Percentiles rank a stretch among this genome's conserved stretches.
These are phyloP conservation scores for Auxenochlorella pyrenoidosa DNA, from an alignment of 139 green algal species.

Conservation along the genomic window DNA sequence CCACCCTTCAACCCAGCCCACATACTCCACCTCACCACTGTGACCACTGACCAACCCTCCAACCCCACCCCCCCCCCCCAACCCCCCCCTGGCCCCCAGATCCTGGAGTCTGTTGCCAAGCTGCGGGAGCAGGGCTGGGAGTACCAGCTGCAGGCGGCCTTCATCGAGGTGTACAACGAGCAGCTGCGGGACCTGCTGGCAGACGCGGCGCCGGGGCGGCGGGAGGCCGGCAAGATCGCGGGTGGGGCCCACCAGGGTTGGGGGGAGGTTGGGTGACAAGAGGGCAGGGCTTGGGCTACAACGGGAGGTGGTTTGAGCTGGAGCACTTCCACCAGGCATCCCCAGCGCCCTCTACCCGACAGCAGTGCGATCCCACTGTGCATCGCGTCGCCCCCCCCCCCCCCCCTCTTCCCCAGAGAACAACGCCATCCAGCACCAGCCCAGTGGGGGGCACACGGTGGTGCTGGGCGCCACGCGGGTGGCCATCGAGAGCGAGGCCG, in stretches of 20 bases:
- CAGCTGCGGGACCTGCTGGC: slow-evolving; percentile 88
- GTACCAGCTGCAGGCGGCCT: slow-evolving; percentile 89
- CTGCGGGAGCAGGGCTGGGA: slow-evolving; percentile 81
- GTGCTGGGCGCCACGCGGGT: slow-evolving; percentile 66
- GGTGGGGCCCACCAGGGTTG: background rate
- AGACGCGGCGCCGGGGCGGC: slow-evolving; percentile 37
- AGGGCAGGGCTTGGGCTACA: too few species aligned
- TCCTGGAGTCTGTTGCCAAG: slow-evolving; percentile 67
- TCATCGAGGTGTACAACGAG: slow-evolving; percentile 97
- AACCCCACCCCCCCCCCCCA: background rate
- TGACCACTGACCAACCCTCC: background rate
- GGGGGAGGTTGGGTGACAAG: too few species aligned
- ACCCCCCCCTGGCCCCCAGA: slow-evolving; percentile 49
- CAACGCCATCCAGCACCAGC: slow-evolving; percentile 86
- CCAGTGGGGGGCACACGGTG: slow-evolving; percentile 75
- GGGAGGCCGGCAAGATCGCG: slow-evolving; percentile 10
- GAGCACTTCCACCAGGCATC: too few species aligned
- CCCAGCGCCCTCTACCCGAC: too few species aligned
- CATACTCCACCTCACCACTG: background rate
- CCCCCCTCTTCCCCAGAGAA: slow-evolving; percentile 63
- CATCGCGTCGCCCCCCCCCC: background rate
- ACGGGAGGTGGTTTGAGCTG: too few species aligned
- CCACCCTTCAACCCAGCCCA: too few species aligned
- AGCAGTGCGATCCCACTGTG: too few species aligned
- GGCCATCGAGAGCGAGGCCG: slow-evolving; percentile 61